These are phyloP conservation scores for Solanum clarkiae DNA, from an alignment of 257 asterid species.

Conservation along the genomic window DNA sequence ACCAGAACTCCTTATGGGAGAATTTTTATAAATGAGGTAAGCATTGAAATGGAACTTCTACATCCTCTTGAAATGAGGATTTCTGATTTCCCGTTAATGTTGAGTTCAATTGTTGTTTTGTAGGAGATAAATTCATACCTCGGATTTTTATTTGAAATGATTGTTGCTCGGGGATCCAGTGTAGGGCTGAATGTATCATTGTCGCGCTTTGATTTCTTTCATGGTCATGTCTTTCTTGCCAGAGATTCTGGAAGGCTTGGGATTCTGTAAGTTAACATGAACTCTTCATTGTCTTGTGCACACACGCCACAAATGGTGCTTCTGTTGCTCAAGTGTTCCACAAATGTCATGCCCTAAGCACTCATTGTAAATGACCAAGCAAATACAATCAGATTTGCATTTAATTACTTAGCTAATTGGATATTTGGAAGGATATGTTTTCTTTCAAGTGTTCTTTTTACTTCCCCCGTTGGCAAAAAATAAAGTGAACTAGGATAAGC, in stretches of 20 bases:
- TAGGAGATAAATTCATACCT: conserved; percentile 83
- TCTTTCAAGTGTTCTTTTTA: background rate
- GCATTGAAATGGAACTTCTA: background rate
- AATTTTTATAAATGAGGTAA: conserved; percentile 53
- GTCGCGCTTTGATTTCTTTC: conserved; percentile 85
- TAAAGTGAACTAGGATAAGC: background rate
- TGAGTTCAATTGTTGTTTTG: conserved; percentile 14
- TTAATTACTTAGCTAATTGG: background rate
- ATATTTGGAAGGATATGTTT: background rate
- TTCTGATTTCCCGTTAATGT: background rate
- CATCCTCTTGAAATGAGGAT: background rate
- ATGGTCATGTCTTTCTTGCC: conserved; percentile 80
- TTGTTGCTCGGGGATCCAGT: conserved; percentile 67
- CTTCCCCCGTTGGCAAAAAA: background rate
- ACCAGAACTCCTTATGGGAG: conserved; percentile 75
- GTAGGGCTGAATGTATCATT: conserved; percentile 67
- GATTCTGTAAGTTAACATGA: conserved; percentile 59
- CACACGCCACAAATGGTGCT: background rate
- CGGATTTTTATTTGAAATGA: conserved; percentile 42
- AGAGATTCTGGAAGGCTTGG: conserved; percentile 81
- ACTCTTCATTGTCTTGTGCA: background rate
- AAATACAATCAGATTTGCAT: background rate
- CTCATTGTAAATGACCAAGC: background rate
- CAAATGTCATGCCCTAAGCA: background rate
- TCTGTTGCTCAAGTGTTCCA: background rate